These are phyloP conservation scores for Cenchrus americanus DNA, from an alignment of 176 grass and related monocot species.

Conservation along the genomic window DNA sequence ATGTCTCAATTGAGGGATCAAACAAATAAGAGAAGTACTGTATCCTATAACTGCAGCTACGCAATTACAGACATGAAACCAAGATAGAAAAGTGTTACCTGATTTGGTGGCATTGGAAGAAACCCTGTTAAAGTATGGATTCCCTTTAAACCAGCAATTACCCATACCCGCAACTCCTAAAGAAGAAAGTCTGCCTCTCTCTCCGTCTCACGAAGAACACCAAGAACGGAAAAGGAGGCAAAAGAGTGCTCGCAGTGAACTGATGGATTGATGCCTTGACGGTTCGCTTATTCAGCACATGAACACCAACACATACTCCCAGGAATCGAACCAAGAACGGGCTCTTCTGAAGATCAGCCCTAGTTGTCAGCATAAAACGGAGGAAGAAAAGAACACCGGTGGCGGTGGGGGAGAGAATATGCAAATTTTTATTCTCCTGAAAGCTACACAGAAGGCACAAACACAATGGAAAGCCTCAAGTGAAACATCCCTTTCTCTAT, in stretches of 20 bases:
- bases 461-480: slow-evolving; percentile 37
- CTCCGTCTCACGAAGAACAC: slow-evolving; percentile 34
- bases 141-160: slow-evolving; percentile 66
- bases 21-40: slow-evolving; percentile 7
- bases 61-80: not conserved
- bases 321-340: slow-evolving; percentile 22
- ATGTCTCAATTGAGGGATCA: slow-evolving; percentile 17
- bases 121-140: slow-evolving; percentile 72
- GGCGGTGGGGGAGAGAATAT: not conserved
- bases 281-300: slow-evolving; percentile 3
- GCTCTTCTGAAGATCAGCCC: slow-evolving; percentile 25
- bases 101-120: slow-evolving; percentile 77
- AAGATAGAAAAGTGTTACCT: slow-evolving; percentile 55
- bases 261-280: not conserved
- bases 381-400: slow-evolving; percentile 6
- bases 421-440: slow-evolving; percentile 17
- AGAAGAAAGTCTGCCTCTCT: not conserved
- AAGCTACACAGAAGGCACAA: slow-evolving; percentile 44
- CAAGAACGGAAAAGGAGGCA: slow-evolving; percentile 7
- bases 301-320: slow-evolving; percentile 1
- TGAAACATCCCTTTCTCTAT: slow-evolving; percentile 43
- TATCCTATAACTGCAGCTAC: not conserved
- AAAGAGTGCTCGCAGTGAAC: not conserved
- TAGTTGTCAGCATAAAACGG: slow-evolving; percentile 16
- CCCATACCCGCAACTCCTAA: slow-evolving; percentile 53